Conservation (phyloP, 176 grass and related monocot species). For the Cocos nucifera region DNA sequence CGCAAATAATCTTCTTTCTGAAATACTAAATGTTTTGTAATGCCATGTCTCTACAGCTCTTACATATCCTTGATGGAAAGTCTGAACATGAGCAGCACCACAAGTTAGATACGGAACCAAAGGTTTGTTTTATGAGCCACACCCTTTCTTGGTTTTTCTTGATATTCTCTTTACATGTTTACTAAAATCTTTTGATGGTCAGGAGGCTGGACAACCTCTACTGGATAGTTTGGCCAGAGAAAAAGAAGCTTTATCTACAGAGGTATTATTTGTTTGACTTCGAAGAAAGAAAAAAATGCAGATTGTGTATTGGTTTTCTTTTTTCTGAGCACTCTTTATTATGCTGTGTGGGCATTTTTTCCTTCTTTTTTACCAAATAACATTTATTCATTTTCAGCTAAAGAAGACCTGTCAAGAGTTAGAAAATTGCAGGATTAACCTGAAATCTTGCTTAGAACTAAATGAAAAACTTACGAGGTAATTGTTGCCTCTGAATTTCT, state of each 20-base stretch:
- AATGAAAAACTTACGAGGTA: slow-evolving; percentile 79
- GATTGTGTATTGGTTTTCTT: no score
- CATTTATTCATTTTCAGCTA: slow-evolving; percentile 34
- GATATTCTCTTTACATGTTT: background rate
- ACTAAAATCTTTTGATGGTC: slow-evolving; percentile 11
- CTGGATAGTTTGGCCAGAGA: slow-evolving; percentile 20
- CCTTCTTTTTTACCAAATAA: background rate
- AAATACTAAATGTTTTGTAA: background rate
- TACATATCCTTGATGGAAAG: slow-evolving; percentile 49
- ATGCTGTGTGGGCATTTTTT: no score
- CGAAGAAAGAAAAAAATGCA: no score
- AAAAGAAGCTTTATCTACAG: slow-evolving; percentile 33
- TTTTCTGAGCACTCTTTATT: background rate
- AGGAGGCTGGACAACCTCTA: slow-evolving; percentile 29
- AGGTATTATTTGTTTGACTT: slow-evolving; percentile 38
- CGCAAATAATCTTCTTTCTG: no score
- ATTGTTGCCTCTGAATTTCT: background rate
- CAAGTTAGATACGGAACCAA: slow-evolving; percentile 21
- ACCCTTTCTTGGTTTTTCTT: background rate
- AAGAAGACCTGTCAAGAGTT: slow-evolving; percentile 45
- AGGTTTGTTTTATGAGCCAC: slow-evolving; percentile 30
- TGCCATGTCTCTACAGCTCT: slow-evolving; percentile 37
- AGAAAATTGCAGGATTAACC: slow-evolving; percentile 50
- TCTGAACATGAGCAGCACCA: slow-evolving; percentile 36
- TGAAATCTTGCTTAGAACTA: slow-evolving; percentile 68